These are phyloP conservation scores for Backusella mclennaniae DNA, from an alignment of 192 early-diverging fungal genomes.

Conservation along the genomic window DNA sequence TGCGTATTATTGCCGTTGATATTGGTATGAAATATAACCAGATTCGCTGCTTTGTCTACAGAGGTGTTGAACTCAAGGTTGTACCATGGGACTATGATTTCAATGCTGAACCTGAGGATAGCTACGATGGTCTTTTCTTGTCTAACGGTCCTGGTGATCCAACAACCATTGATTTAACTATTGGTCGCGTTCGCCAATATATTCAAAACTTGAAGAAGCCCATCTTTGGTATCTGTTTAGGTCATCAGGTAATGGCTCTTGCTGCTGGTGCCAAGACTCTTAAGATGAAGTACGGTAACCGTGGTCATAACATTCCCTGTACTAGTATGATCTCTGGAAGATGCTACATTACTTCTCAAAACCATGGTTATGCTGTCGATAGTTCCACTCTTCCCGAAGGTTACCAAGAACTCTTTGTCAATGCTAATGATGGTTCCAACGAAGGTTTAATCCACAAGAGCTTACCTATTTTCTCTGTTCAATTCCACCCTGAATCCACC, in stretches of 20 bases:
- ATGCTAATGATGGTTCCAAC: conserved; percentile 98
- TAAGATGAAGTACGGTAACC: conserved; percentile 99
- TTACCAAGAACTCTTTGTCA: conserved; percentile 92
- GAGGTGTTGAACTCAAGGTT: conserved; percentile 91
- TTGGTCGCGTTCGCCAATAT: conserved; percentile 70
- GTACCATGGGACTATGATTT: conserved; percentile 99
- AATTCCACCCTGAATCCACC: conserved; percentile 98
- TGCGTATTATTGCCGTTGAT: conserved; percentile 90
- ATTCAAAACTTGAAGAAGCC: conserved; percentile 77
- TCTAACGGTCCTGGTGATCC: conserved; percentile 99
- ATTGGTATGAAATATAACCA: conserved; percentile 99
- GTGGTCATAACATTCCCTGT: conserved; percentile 99
- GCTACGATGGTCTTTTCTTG: conserved; percentile 88
- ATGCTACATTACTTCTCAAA: conserved; percentile 99
- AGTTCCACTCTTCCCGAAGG: conserved; percentile 66
- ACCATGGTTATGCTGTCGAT: conserved; percentile 98
- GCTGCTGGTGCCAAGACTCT: conserved; percentile 89
- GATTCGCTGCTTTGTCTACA: conserved; percentile 95
- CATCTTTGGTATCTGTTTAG: conserved; percentile 98
- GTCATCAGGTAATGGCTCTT: conserved; percentile 94
- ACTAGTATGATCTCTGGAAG: conserved; percentile 93
- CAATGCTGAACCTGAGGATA: conserved; percentile 53
- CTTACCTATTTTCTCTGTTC: conserved; percentile 96
- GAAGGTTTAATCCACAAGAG: conserved; percentile 94
- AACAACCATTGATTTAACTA: conserved; percentile 73